Conservation (phyloP, 805 yeast species). For the Komagataella ulmi region DNA sequence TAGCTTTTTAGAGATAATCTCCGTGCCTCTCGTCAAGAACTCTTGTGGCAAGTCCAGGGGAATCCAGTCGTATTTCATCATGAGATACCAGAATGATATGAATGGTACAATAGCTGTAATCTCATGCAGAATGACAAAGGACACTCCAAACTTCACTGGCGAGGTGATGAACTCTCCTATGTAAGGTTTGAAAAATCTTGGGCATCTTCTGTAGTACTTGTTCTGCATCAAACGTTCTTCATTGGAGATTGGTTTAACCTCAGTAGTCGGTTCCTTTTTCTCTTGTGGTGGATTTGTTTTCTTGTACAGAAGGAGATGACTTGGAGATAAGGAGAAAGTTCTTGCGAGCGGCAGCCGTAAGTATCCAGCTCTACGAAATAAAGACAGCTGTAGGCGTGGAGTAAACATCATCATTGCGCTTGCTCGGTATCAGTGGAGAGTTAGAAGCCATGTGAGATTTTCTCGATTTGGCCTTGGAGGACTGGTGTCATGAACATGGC, state of each 20-base stretch:
- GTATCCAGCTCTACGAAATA: background rate
- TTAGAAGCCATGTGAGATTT: background rate
- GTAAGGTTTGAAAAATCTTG: constrained; percentile 17
- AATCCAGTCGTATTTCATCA: constrained; percentile 26
- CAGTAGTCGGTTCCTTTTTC: background rate
- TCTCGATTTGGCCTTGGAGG: background rate
- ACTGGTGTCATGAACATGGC: too few relatives aligned
- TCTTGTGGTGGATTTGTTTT: background rate
- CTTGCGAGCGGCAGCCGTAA: background rate
- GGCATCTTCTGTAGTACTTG: constrained; percentile 17
- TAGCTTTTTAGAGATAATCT: constrained; percentile 28
- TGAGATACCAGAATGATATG: constrained; percentile 33
- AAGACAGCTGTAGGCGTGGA: background rate
- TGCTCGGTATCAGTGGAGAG: background rate
- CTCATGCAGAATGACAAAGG: constrained; percentile 39
- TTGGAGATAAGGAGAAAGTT: background rate
- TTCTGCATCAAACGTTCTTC: constrained; percentile 13
- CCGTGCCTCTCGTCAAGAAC: constrained; percentile 31
- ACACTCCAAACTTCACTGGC: constrained; percentile 24
- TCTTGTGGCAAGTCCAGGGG: constrained; percentile 37
- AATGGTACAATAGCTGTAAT: constrained; percentile 40
- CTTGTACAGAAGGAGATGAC: background rate
- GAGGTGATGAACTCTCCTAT: constrained; percentile 15
- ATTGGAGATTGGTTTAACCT: constrained; percentile 1
- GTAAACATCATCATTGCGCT: background rate